Base-by-base conservation (phyloP, 108 stramenopile genomes). In the Schizochytrium sp. region DNA sequence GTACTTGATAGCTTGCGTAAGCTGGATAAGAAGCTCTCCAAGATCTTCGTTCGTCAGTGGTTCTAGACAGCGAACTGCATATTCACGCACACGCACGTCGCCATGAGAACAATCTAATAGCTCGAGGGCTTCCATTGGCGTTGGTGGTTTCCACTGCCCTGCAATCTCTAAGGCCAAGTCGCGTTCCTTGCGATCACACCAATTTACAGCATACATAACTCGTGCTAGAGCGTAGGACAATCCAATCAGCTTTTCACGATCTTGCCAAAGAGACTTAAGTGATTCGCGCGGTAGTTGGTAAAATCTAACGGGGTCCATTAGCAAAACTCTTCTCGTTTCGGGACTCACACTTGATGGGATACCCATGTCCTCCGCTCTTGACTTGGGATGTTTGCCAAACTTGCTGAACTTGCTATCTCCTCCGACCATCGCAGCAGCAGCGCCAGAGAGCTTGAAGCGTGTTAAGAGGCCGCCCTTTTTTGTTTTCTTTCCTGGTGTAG, bases 1-100 rank as follows among this genome's bases (percentile, higher is more conserved):
- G 60, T 87, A 89, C 90, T 92, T 92, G 40, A 92, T 73, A 7
- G 87, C 90, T 49, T 92, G 92, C 7, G 58, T 61, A 61, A 92
- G 89, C 91, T 92, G 92, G 44, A 92, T 87, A 17, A 92, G 61
- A 46, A 73, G 88, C 89, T 72, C 57, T 4, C n/a, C 50, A 4
- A 91, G 87, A 19, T 89, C 61, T 45, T 76, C 88, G 72, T 89
- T 73, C 13, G 40, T 13, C 12, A 91, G 50, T 2, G 47, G 72
- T 59, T 91, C 90, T 19, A 91, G 73, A 38, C 59, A 76, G 42
- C 42, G 50, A 40, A 91, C 89, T 12, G 90, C 90, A n/a, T 58
- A 83, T 45, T 88, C 90, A 50, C 90, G 72, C 4, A 91, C 90
- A 15, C 55, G 46, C 2, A 69, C 72, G 72, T 91, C 90, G 2